Evolutionary conservation across 78 protist species (phyloP), one percentile per base, ranked within the genome.

Genomic region (Paratrimastix pyriformis): DNA sequence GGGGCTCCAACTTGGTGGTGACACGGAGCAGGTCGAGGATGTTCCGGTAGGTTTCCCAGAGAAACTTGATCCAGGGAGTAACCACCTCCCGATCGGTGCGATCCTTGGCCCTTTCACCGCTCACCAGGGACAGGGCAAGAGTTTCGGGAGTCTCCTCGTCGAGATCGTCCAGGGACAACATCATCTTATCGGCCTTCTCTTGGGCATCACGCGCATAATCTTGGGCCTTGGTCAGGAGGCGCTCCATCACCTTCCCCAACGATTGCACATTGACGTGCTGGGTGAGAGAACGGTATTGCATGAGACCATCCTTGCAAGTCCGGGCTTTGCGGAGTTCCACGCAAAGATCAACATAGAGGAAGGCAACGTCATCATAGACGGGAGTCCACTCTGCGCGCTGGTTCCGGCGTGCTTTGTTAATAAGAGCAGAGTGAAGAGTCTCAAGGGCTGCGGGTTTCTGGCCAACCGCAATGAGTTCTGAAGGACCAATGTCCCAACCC

Each of bases 1-100:
- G 71, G 21, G 2, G 73, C 65, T 83, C 89, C n/a, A 81, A 46
- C 88, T 85, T 83, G 68, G 57, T 26, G 68, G 84, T 77, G 84
- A 84, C 74, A n/a, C 76, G 52, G 69, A 91, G 71, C 15, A 90
- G 69, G 39, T 90, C 94, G 58, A 90, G 83, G 32, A 83, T 76
- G 3, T 83, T 80, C n/a, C 90, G 88, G 84, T 84, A 90, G 44
- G 86, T 29, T 52, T 87, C 91, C 88, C 89, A 85, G 45, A 86
- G 79, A 60, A 86, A 86, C 4, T 52, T 42, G 35, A 90, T 70
- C 86, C 84, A 77, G n/a, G 90, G 90, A 57, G 48, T 50, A 54
- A 83, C 55, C 54, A 62, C 32, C 24, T 39, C 85, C 21, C 87
- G 75, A 24, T 80, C 79, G 0, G 84, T 42, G 24, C 84, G 59